Evolutionary conservation across 768 basidiomycete genomes (phyloP).

Genomic region (Gyrodon lividus): DNA sequence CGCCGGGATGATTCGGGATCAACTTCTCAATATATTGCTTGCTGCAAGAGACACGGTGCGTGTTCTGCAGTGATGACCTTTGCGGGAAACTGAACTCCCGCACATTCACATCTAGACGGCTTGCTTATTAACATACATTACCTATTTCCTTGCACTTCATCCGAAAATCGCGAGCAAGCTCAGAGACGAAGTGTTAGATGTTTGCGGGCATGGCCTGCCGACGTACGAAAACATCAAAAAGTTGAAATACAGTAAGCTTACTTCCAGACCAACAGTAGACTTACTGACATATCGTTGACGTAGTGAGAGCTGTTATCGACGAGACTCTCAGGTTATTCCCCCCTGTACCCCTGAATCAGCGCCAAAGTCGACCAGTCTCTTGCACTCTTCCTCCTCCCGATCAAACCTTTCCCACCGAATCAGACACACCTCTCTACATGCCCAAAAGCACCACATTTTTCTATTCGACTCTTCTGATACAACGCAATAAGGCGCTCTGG

Average conservation of each 20-base stretch:
- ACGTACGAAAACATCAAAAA: constrained; percentile 56
- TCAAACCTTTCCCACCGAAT: constrained; percentile 39
- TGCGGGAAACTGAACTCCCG: neutral
- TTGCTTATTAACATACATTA: constrained; percentile 63
- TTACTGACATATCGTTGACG: constrained; percentile 7
- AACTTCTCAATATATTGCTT: constrained; percentile 72
- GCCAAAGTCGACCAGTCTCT: constrained; percentile 51
- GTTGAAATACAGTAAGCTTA: constrained; percentile 61
- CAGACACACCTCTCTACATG: constrained; percentile 52
- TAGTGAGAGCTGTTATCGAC: constrained; percentile 76
- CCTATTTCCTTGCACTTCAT: constrained; percentile 67
- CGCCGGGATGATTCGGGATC: constrained; percentile 65
- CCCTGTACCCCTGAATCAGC: constrained; percentile 71
- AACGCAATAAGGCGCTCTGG: constrained; percentile 69
- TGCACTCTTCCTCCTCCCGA: constrained; percentile 55
- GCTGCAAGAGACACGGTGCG: constrained; percentile 77
- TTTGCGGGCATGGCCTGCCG: constrained; percentile 51
- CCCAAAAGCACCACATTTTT: constrained; percentile 56
- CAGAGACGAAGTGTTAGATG: constrained; percentile 58
- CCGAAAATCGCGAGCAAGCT: constrained; percentile 54
- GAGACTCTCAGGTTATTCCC: constrained; percentile 79
- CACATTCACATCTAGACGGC: constrained; percentile 49
- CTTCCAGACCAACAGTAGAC: neutral
- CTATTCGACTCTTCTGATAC: constrained; percentile 61
- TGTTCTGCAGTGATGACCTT: constrained; percentile 5